phyloP scores from a whole-genome alignment of 2,329 filamentous ascomycete species.

The Colletotrichum destructivum region DNA sequence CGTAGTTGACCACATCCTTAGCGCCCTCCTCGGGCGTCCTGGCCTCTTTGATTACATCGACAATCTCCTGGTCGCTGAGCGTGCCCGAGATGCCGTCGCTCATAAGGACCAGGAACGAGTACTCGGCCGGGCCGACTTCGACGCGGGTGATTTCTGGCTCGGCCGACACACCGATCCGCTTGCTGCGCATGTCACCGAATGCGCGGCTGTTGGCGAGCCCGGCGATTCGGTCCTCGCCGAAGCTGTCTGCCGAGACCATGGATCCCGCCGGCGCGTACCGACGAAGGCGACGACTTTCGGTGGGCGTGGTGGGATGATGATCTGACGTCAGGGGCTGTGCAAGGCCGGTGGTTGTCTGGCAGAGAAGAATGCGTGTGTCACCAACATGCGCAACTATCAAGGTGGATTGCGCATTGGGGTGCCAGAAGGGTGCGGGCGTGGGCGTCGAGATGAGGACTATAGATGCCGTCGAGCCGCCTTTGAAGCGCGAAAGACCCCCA shows the following conservation, averaged over 20 bases:
- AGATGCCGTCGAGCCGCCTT: conserved; percentile 93
- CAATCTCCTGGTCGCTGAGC: conserved; percentile 92
- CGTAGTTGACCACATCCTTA: conserved; percentile 84
- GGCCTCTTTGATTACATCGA: conserved; percentile 95
- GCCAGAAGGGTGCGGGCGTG: conserved; percentile 94
- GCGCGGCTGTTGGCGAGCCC: conserved; percentile 94
- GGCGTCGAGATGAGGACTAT: conserved; percentile 93
- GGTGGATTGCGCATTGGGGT: conserved; percentile 87
- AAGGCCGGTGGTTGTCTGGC: conserved; percentile 85
- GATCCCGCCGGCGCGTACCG: conserved; percentile 82
- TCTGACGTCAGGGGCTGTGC: conserved; percentile 88
- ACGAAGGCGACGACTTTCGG: conserved; percentile 86
- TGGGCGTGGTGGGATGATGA: conserved; percentile 91
- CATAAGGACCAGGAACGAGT: conserved; percentile 89
- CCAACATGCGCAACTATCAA: conserved; percentile 92
- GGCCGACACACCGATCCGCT: conserved; percentile 93
- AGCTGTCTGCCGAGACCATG: conserved; percentile 90
- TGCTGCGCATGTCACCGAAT: conserved; percentile 93
- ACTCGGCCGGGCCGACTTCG: conserved; percentile 87
- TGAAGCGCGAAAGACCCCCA: conserved; percentile 84
- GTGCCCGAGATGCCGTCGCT: conserved; percentile 91
- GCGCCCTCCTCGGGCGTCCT: conserved; percentile 90
- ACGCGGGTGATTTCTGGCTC: conserved; percentile 90
- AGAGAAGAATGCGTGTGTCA: conserved; percentile 92
- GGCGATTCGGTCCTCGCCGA: conserved; percentile 95